Evolutionary conservation across 208 protist species (phyloP).

Genomic region (Jaenimonas drosophilae): DNA sequence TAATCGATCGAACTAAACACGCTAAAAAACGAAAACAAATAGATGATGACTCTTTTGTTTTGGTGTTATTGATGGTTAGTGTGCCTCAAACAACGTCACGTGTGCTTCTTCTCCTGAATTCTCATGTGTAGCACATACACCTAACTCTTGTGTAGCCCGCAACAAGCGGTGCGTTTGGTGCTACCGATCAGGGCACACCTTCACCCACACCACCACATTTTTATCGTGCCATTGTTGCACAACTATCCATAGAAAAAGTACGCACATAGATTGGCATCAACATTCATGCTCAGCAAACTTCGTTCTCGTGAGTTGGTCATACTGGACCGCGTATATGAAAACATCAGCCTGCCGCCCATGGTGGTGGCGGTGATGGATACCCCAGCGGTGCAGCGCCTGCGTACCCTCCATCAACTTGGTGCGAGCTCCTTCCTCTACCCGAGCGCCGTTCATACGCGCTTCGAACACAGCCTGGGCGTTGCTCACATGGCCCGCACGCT

Average conservation of each 20-base stretch:
- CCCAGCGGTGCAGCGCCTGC: slow-evolving; percentile 92
- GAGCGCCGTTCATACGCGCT: slow-evolving; percentile 92
- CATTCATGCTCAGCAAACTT: slow-evolving; percentile 20
- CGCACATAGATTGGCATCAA: slow-evolving; percentile 7
- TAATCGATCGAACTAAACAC: too few species aligned
- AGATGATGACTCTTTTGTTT: background rate
- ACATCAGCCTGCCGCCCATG: slow-evolving; percentile 60
- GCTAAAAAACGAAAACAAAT: background rate
- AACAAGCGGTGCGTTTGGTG: too few species aligned
- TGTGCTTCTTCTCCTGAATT: too few species aligned
- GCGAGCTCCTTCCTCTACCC: slow-evolving; percentile 91
- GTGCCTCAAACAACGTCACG: background rate
- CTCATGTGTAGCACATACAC: too few species aligned
- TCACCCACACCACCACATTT: background rate
- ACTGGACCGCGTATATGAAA: slow-evolving; percentile 81
- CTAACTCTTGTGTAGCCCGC: too few species aligned
- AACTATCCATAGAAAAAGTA: background rate
- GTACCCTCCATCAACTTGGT: slow-evolving; percentile 93
- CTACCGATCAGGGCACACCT: too few species aligned
- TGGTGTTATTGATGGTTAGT: background rate
- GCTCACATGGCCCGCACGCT: slow-evolving; percentile 86
- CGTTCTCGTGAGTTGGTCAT: slow-evolving; percentile 38
- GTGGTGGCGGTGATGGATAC: slow-evolving; percentile 89
- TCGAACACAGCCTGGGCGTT: slow-evolving; percentile 95
- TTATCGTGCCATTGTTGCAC: background rate